Evolutionary conservation across 306 rosid genomes (phyloP).

Genomic region (Hylodesmum podocarpum): DNA sequence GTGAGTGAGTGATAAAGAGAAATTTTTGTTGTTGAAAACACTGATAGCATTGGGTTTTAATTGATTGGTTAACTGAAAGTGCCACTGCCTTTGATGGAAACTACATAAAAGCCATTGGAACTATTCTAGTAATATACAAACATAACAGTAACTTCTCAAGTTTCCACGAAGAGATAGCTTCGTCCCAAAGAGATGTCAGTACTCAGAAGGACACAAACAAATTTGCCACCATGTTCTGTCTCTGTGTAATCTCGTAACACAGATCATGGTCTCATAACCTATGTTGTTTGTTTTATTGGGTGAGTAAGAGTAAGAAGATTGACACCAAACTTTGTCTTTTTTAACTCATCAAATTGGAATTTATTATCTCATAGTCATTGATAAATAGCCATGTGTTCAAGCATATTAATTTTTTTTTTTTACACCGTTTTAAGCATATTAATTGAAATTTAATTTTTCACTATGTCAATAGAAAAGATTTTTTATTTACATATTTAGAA

Average conservation of each 20-base stretch:
- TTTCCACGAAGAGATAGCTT: not conserved
- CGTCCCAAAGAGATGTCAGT: not conserved
- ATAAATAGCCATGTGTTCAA: no score
- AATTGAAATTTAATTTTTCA: no score
- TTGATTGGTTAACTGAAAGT: not conserved
- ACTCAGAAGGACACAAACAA: not conserved
- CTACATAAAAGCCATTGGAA: conserved; percentile 46
- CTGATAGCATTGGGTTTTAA: conserved; percentile 30
- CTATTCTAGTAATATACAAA: not conserved
- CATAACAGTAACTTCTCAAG: not conserved
- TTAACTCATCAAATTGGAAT: no score
- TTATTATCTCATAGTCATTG: no score
- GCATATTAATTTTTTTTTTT: no score
- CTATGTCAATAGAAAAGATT: no score
- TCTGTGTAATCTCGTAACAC: not conserved
- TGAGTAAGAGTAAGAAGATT: conserved; percentile 10
- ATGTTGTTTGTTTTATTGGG: not conserved
- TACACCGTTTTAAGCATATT: no score
- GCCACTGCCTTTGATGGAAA: conserved; percentile 29
- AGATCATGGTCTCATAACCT: not conserved
- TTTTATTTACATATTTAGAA: no score
- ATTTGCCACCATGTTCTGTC: not conserved
- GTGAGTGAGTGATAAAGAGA: not conserved
- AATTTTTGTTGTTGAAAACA: not conserved
- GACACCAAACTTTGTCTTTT: conserved; percentile 22